Base-by-base conservation (phyloP, 768 basidiomycete species). In the Gyrodon lividus region DNA sequence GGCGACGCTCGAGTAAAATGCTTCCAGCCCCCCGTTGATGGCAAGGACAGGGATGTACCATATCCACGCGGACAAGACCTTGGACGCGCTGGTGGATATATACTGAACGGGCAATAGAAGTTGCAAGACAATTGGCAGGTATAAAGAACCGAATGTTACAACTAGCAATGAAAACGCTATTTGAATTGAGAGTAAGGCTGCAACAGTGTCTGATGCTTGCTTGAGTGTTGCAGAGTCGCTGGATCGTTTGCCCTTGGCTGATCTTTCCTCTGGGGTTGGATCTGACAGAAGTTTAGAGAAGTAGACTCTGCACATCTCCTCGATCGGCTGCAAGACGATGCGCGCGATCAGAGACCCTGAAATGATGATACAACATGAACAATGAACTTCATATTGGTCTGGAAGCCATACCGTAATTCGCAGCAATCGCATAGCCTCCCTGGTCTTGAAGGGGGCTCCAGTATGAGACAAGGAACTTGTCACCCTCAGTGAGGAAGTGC, bases 401-500 rank as follows among this genome's bases (percentile, higher is more conserved):
- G 47, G 6, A 35, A 17, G 12, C 65, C 80, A 43, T 46, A 90
- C 96, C 97, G 65, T 98, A 99, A 68, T 98, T 98, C 34, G 89
- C 87, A 12, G 97, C 96, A 12, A 98, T 77, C 0, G 95, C 96
- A 67, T 97, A 98, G 2, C 93, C 95, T 4, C 92, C 96, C 69
- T 98, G 94, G 65, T 95, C 88, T 41, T 83, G 75, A 44, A 96
- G 71, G 26, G 88, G 84, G 52, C 92, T 93, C 62, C 92, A 83
- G 65, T 80, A 82, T 0, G 91, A 90, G 16, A 99, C 77, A 10
- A 96, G 79, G 39, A 98, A 73, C 62, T 97, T 92, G 68, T 99
- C 97, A 4, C 92, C 93, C 63, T 98, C 97, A 0, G 96, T 98
- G 23, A 99, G 74, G 56, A 98, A 80, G 67, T 98, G 97, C 67